Percentiles rank a stretch among this genome's conserved stretches.
These are phyloP conservation scores for Sequoiadendron giganteum DNA, from an alignment of 75 land plant species.

Conservation along the genomic window DNA sequence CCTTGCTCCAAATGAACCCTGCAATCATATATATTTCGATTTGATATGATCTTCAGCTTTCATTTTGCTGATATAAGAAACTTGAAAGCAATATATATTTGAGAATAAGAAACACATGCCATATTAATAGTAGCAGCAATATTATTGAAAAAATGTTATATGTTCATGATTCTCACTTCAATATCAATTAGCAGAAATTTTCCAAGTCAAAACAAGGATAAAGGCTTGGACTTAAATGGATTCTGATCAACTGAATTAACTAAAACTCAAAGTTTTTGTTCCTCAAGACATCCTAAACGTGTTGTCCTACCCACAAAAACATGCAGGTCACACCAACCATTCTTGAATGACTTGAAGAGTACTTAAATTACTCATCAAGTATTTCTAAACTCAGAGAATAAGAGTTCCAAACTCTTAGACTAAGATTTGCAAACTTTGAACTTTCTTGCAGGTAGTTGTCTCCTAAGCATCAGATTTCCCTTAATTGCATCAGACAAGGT, in stretches of 20 bases:
- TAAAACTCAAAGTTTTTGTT: too few relatives aligned
- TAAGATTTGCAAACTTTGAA: too few relatives aligned
- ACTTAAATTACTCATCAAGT: too few relatives aligned
- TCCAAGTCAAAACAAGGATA: neutral
- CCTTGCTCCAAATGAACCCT: conserved; percentile 87
- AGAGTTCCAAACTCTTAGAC: too few relatives aligned
- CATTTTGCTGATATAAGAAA: neutral
- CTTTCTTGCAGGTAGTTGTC: too few relatives aligned
- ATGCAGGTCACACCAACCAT: too few relatives aligned
- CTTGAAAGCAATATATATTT: neutral
- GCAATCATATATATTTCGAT: conserved; percentile 8
- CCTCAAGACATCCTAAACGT: too few relatives aligned
- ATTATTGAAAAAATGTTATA: neutral
- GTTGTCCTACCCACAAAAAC: too few relatives aligned
- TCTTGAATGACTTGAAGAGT: too few relatives aligned
- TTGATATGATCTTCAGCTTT: neutral
- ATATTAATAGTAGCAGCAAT: neutral
- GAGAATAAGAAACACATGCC: neutral
- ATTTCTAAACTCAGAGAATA: too few relatives aligned
- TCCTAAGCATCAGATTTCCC: neutral
- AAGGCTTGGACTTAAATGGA: neutral
- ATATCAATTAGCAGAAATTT: neutral
- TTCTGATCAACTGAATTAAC: too few relatives aligned
- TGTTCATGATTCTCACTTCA: neutral
- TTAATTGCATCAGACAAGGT: neutral